Conservation (phyloP, 345 rosid species). For the Dovyalis caffra region DNA sequence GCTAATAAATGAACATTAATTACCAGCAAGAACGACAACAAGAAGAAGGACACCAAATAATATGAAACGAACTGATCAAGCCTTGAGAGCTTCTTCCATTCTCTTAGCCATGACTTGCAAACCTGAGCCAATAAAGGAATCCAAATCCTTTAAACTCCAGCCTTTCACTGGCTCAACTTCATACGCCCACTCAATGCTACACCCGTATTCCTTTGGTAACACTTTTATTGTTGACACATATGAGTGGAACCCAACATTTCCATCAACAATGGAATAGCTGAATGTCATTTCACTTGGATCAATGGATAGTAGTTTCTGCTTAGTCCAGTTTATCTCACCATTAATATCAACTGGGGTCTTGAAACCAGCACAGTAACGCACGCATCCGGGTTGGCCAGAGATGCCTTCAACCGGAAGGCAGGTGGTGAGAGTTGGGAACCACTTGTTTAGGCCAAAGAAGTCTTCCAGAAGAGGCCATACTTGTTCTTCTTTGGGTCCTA, state of each 20-base stretch:
- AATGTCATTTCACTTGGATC: conserved; percentile 27
- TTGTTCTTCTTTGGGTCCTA: conserved; percentile 34
- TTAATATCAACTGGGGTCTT: conserved; percentile 32
- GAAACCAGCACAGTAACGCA: conserved; percentile 53
- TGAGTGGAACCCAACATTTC: conserved; percentile 43
- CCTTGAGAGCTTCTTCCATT: conserved; percentile 39
- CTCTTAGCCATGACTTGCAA: conserved; percentile 48
- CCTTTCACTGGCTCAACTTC: conserved; percentile 47
- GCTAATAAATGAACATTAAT: neutral
- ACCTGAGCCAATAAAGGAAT: conserved; percentile 34
- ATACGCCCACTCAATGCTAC: conserved; percentile 40
- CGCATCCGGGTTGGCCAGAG: conserved; percentile 47
- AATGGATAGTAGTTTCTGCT: conserved; percentile 44
- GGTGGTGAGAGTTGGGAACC: conserved; percentile 54
- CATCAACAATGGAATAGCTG: conserved; percentile 34
- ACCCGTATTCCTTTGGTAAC: conserved; percentile 22
- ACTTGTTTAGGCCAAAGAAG: conserved; percentile 47
- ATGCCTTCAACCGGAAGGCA: conserved; percentile 36
- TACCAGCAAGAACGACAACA: neutral
- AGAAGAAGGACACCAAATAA: neutral
- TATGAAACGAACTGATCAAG: too few relatives aligned
- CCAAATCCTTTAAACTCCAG: conserved; percentile 42
- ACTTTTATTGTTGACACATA: conserved; percentile 38
- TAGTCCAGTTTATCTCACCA: conserved; percentile 40
- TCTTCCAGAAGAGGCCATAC: conserved; percentile 50